Percentiles rank a stretch among this genome's conserved stretches.
phyloP scores from a whole-genome alignment of 2,329 filamentous ascomycete genomes.

The Bimuria novae-zelandiae region DNA sequence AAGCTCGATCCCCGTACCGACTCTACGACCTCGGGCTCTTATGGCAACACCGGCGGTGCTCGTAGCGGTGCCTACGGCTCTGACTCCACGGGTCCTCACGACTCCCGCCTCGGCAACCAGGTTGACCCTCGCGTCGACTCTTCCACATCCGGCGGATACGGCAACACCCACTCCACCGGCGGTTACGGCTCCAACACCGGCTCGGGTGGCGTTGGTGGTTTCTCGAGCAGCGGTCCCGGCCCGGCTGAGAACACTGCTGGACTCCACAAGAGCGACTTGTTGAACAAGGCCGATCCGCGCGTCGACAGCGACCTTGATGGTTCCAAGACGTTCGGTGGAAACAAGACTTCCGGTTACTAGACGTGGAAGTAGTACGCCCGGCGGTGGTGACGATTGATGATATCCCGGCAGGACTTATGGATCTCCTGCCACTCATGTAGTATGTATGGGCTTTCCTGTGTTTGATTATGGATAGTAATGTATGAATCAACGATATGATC shows the following conservation, averaged over 20 bases:
- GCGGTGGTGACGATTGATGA: constrained; percentile 8
- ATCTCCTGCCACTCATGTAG: constrained; percentile 7
- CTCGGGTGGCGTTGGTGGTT: constrained; percentile 14
- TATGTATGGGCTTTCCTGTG: background rate
- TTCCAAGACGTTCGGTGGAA: constrained; percentile 35
- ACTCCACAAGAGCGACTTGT: constrained; percentile 38
- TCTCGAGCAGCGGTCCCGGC: constrained; percentile 24
- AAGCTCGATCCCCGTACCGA: constrained; percentile 40
- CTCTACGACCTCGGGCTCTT: constrained; percentile 21
- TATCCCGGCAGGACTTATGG: constrained; percentile 4
- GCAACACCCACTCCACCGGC: constrained; percentile 13
- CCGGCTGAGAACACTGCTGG: constrained; percentile 41
- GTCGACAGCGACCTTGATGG: constrained; percentile 44
- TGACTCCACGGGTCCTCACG: constrained; percentile 39
- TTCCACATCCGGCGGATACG: constrained; percentile 3
- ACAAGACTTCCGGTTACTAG: constrained; percentile 29
- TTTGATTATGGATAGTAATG: background rate
- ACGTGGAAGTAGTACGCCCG: constrained; percentile 6
- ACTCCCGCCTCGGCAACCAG: constrained; percentile 30
- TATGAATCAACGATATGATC: background rate
- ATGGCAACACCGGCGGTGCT: constrained; percentile 17
- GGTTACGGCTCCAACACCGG: constrained; percentile 15
- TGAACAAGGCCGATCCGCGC: constrained; percentile 45
- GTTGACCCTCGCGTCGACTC: constrained; percentile 37
- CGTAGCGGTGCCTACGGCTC: constrained; percentile 10